Percentiles rank a stretch among this genome's conserved stretches.
Evolutionary conservation across 345 rosid genomes (phyloP).

Genomic region (Eucalyptus sp.): DNA sequence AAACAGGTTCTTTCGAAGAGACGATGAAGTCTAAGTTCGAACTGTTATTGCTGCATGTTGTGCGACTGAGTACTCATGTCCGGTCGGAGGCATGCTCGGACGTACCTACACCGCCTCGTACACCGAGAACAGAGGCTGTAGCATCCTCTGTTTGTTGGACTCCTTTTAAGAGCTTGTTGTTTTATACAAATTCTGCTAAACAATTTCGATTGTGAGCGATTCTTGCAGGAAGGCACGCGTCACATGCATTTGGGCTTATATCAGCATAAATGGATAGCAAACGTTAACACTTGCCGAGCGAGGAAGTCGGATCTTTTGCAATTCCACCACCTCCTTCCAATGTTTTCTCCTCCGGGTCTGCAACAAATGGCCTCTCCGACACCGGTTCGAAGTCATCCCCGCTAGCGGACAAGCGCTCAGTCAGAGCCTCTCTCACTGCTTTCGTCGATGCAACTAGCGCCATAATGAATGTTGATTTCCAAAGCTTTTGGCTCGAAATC

Average conservation of each 20-base stretch:
- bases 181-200: no score
- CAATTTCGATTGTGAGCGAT: no score
- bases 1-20: not conserved
- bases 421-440: slow-evolving; percentile 14
- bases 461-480: not conserved
- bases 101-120: not conserved
- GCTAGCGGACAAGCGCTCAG: not conserved
- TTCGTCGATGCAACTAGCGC: slow-evolving; percentile 5
- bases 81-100: not conserved
- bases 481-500: slow-evolving; percentile 15
- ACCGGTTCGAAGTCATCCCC: slow-evolving; percentile 31
- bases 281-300: no score
- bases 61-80: not conserved
- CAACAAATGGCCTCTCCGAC: slow-evolving; percentile 20
- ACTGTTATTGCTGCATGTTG: not conserved
- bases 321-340: slow-evolving; percentile 13
- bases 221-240: no score
- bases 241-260: no score
- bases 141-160: no score
- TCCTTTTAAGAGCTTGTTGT: no score
- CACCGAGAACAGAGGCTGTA: not conserved
- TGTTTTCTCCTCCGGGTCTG: slow-evolving; percentile 14
- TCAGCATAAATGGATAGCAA: no score
- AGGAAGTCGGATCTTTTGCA: not conserved
- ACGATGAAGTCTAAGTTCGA: not conserved